Conservation (phyloP, 2,329 filamentous ascomycete species). For the Fonsecaea pedrosoi region DNA sequence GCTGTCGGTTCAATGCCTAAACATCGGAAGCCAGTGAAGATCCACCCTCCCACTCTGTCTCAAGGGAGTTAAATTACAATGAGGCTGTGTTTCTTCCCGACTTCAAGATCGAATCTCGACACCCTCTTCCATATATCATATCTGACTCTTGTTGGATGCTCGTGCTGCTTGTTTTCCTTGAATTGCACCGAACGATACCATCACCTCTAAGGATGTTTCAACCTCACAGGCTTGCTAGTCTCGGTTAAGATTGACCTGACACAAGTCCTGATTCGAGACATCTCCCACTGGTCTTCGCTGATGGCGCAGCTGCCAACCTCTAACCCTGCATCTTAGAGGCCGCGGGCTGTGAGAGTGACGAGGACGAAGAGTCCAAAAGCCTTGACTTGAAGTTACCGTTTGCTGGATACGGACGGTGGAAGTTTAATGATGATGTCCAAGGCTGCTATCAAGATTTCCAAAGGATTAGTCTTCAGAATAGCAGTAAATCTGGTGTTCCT, state of each 20-base stretch:
- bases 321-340: neutral
- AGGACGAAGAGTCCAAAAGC: neutral
- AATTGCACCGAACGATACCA: neutral
- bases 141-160: neutral
- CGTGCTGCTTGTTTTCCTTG: too few species aligned
- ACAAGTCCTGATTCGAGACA: neutral
- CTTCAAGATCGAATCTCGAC: neutral
- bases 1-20: constrained; percentile 1
- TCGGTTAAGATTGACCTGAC: neutral
- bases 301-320: neutral
- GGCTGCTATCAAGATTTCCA: neutral
- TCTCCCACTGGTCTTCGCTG: neutral
- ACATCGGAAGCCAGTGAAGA: neutral
- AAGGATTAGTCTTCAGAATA: constrained; percentile 4
- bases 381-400: neutral
- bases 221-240: neutral
- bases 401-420: neutral
- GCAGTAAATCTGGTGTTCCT: neutral
- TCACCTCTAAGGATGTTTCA: too few species aligned
- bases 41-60: neutral
- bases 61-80: neutral
- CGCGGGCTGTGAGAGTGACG: neutral
- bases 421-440: neutral
- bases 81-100: neutral
- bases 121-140: neutral